Evolutionary conservation across 331 rosid genomes (phyloP), one percentile per base, ranked within the genome.

Genomic region (Quercus tomentella): DNA sequence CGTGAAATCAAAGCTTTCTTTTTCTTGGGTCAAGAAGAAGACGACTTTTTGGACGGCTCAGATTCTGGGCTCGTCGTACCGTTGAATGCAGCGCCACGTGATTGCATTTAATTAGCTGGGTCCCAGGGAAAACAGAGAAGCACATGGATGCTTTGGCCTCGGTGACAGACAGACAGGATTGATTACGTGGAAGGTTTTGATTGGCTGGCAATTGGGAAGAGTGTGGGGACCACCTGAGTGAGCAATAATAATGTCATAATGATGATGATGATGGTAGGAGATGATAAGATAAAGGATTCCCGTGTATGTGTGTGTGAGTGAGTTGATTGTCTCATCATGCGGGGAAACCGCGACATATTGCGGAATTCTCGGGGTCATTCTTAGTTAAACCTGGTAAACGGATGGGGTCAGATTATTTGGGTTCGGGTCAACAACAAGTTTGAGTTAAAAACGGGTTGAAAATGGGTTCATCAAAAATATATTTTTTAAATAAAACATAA

Each of bases 21-120:
- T 9, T 8, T 41, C 11, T 9, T 41, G 12, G 49, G 49, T 41
- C 49, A 41, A 41, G 49, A 41, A 41, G 12, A 41, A 41, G 49
- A 2, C 12, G 49, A 41, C 49, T 9, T 9, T 41, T 41, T 41
- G 49, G 77, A 87, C 68, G 89, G 88, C 43, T 77, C 51, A 73
- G 87, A 78, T 84, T 58, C 35, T 66, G 63, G 66, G 56, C 21
- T 77, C 60, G 68, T 61, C 85, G 85, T 80, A 84, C 49, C 70
- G 78, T 23, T 74, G 87, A 81, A 75, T 76, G 82, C 76, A 55
- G 69, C 11, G 80, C 69, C 89, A 85, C 80, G 86, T 88, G 91
- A 78, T 76, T 17, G 20, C 89, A 85, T 45, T 88, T 33, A 85
- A 86, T 88, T 84, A 7, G 7, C 70, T 62, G 90, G 86, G 86